Evolutionary conservation across 257 asterid species (phyloP), one percentile per base, ranked within the genome.

Genomic region (Prunella vulgaris): DNA sequence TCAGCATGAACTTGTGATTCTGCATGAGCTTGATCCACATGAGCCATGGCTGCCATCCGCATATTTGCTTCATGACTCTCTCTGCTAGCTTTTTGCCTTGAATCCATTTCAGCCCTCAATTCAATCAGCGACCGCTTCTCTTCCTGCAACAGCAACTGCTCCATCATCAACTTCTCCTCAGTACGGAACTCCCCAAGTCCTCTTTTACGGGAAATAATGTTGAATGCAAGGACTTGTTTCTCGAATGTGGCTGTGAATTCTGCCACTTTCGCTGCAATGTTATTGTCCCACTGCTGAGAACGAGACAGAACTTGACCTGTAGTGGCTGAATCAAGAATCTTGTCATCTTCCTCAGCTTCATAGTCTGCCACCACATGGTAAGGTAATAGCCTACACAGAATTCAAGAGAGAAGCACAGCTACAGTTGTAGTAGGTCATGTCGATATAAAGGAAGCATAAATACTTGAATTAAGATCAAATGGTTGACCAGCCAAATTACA

Each of bases 331-430:
- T 94, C 97, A 13, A 94, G 97, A 80, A 91, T 94, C 85, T 87
- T 94, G 86, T 94, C 98, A 69, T 94, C 99, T 74, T 94, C 99
- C 83, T 94, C 99, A 22, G 97, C 99, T 84, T 94, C 99, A 77
- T 94, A 94, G 83, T 94, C 99, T 7, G 99, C 99, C 72, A 94
- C 97, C 54, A 94, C 99, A 75, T 94, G 98, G 83, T 91, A 94
- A 60, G 99, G 99, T 59, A 94, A 81, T 56, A 94, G 85, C 96
- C 99, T 94, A 71, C 54, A 74, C 64, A 60, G 60, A 57, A 42
- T 48, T 74, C 66, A 74, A 62, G 14, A 49, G 12, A 35, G 2
- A 72, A 46, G 62, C 21, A 63, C 37, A 52, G 38, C 20, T 20
- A 37, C 1, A 30, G 33, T 30, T 30, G 18, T 46, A 53, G 13